A percentile compares a stretch with the other conserved stretches of the same genome.
phyloP scores from a whole-genome alignment of 441 rosid species.

The Aquilaria agallochum region DNA sequence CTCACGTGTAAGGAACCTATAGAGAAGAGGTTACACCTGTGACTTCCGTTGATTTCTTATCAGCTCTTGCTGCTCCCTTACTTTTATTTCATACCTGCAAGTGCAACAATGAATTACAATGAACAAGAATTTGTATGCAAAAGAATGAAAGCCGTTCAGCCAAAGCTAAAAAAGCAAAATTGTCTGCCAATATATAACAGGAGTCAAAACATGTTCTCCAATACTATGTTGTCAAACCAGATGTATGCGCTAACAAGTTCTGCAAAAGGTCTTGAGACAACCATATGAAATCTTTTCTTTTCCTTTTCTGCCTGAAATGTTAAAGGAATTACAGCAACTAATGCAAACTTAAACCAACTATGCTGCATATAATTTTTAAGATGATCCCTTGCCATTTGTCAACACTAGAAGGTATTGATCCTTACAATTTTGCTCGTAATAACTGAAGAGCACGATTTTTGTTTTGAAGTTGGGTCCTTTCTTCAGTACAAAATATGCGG shows the following conservation, averaged over 20 bases:
- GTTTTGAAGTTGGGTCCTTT: slow-evolving; percentile 82
- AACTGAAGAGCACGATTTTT: slow-evolving; percentile 79
- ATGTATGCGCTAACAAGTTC: too few species aligned
- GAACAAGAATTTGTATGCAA: slow-evolving; percentile 7
- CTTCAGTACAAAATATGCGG: slow-evolving; percentile 93
- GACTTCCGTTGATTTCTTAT: slow-evolving; percentile 66
- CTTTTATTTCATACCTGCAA: slow-evolving; percentile 81
- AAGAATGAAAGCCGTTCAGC: slow-evolving; percentile 2
- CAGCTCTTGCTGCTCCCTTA: slow-evolving; percentile 85
- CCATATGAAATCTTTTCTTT: not conserved
- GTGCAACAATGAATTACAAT: slow-evolving; percentile 17
- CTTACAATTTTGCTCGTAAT: slow-evolving; percentile 91
- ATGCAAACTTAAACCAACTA: not conserved
- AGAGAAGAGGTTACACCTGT: slow-evolving; percentile 41
- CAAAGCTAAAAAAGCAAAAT: too few species aligned
- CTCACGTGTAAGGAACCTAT: not conserved
- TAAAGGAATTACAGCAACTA: not conserved
- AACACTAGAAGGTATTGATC: slow-evolving; percentile 10
- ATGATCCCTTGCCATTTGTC: too few species aligned
- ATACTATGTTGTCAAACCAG: too few species aligned
- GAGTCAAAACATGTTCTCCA: too few species aligned
- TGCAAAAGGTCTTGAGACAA: not conserved
- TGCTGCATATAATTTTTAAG: not conserved
- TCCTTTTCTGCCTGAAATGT: not conserved
- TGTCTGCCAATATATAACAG: too few species aligned